Conservation (phyloP, 352 stramenopile genomes). For the Pythium coloratum region DNA sequence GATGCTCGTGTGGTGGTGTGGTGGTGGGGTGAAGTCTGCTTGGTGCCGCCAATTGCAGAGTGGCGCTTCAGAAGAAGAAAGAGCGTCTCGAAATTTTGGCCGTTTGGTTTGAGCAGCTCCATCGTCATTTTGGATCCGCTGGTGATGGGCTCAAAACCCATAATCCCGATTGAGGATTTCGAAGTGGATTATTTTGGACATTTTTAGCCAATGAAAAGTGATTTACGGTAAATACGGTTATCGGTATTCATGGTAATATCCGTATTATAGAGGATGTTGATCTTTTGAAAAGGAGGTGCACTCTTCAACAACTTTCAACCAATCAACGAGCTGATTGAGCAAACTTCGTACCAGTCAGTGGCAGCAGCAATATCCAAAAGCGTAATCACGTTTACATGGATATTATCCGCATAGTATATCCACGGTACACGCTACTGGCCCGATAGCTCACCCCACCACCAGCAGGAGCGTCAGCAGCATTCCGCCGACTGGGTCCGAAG, state of each 20-base stretch:
- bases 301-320: too few species aligned
- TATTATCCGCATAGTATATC: neutral
- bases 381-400: neutral
- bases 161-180: neutral
- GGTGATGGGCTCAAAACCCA: neutral
- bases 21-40: neutral
- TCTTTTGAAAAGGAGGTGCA: too few species aligned
- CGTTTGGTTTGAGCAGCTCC: neutral
- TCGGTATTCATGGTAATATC: neutral
- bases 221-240: neutral
- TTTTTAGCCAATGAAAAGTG: neutral
- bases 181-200: neutral
- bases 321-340: too few species aligned
- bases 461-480: constrained; percentile 8
- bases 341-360: too few species aligned
- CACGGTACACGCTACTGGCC: constrained; percentile 5
- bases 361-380: too few species aligned
- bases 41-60: constrained; percentile 18
- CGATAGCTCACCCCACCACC: constrained; percentile 18
- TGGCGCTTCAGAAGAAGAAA: neutral
- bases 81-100: neutral
- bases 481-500: neutral
- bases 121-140: neutral
- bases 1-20: neutral
- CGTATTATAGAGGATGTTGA: too few species aligned